phyloP scores from a whole-genome alignment of 176 grass and related monocot genomes.

The Triticum dicoccoides region DNA sequence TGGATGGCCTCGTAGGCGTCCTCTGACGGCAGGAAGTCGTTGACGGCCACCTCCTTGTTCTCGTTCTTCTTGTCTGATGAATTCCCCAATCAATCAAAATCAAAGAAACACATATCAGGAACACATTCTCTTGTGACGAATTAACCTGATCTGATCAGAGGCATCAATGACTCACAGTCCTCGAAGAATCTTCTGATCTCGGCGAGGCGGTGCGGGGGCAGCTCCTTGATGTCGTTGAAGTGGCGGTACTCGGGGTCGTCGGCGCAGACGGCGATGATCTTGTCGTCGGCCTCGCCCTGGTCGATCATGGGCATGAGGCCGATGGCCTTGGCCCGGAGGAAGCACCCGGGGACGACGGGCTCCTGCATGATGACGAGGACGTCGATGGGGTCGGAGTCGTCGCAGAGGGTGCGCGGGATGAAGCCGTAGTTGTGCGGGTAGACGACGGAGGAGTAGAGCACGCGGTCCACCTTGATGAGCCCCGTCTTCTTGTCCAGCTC shows the following conservation, averaged over 20 bases:
- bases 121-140: too few species aligned
- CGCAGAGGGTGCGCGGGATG: conserved; percentile 92
- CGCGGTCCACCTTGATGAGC: conserved; percentile 89
- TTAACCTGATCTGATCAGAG: too few species aligned
- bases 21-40: background rate
- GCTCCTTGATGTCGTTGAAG: conserved; percentile 14
- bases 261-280: conserved; percentile 17
- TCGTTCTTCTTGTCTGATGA: conserved; percentile 25
- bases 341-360: conserved; percentile 65
- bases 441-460: conserved; percentile 96
- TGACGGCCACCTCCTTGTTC: conserved; percentile 10
- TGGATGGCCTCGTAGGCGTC: conserved; percentile 5
- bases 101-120: background rate
- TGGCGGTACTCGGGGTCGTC: conserved; percentile 11
- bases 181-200: background rate
- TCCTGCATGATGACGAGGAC: conserved; percentile 98
- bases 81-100: background rate
- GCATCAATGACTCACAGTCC: background rate
- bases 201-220: background rate
- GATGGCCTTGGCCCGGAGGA: conserved; percentile 63
- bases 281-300: conserved; percentile 11
- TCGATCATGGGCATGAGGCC: conserved; percentile 72
- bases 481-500: conserved; percentile 99
- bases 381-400: conserved; percentile 84
- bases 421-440: conserved; percentile 98